These are phyloP conservation scores for Tulasnella sp. DNA, from an alignment of 768 basidiomycete species.

Conservation along the genomic window DNA sequence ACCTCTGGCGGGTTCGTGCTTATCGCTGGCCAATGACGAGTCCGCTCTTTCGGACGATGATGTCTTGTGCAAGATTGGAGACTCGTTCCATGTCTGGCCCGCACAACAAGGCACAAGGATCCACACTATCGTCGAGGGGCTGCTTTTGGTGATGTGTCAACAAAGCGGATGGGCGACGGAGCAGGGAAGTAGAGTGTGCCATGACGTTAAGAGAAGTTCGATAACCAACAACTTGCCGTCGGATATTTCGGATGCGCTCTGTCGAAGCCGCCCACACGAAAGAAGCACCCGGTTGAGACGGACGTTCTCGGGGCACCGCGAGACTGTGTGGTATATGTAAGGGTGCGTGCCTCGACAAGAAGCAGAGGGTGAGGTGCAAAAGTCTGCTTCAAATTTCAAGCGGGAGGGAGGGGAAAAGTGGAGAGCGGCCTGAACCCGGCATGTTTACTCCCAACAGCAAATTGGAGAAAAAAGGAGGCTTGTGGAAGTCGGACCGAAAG, in stretches of 20 bases:
- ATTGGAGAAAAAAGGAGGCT: not conserved
- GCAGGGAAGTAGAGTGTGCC: constrained; percentile 11
- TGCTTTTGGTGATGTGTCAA: not conserved
- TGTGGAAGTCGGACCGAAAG: not conserved
- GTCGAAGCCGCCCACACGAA: not conserved
- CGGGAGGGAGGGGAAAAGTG: not conserved
- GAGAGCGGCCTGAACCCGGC: no score
- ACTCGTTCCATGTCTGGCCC: not conserved
- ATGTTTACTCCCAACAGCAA: no score
- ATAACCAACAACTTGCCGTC: not conserved
- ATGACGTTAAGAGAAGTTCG: not conserved
- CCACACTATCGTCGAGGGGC: not conserved
- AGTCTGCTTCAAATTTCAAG: constrained; percentile 9
- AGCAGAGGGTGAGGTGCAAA: not conserved
- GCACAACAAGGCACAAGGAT: constrained; percentile 1
- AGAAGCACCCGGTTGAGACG: not conserved
- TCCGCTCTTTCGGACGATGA: not conserved
- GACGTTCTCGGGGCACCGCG: not conserved
- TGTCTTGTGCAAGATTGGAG: not conserved
- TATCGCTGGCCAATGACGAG: constrained; percentile 29
- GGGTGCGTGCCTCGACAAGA: not conserved
- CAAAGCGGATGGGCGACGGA: constrained; percentile 4
- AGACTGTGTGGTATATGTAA: not conserved
- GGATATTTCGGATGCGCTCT: not conserved
- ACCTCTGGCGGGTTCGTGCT: not conserved